These are phyloP conservation scores for Fusarium nematophilum DNA, from an alignment of 2,329 filamentous ascomycete species.

Conservation along the genomic window DNA sequence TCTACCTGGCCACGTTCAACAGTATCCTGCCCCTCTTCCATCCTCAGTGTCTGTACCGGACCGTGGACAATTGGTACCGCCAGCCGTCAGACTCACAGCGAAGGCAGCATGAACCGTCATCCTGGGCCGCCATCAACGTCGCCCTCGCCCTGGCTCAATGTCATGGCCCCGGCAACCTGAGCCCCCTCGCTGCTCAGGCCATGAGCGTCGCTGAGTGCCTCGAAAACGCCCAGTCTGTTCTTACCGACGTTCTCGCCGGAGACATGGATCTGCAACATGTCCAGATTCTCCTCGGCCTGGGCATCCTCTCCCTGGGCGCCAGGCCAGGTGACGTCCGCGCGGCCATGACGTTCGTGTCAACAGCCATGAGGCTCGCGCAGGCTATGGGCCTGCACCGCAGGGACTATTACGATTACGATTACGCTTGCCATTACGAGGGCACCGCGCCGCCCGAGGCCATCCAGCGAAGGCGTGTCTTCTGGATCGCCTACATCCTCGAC, in stretches of 20 bases:
- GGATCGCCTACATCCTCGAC: slow-evolving; percentile 32
- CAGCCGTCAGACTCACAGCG: too few relatives aligned
- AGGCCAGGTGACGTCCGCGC: slow-evolving; percentile 9
- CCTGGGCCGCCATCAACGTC: slow-evolving; percentile 29
- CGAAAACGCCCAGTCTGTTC: slow-evolving; percentile 22
- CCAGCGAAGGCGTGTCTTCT: slow-evolving; percentile 24
- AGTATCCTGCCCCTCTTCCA: slow-evolving; percentile 21
- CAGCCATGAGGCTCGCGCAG: slow-evolving; percentile 24
- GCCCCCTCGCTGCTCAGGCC: accelerated
- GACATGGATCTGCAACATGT: slow-evolving; percentile 8
- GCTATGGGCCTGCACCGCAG: slow-evolving; percentile 6
- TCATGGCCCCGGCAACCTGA: not conserved
- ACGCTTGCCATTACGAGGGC: not conserved
- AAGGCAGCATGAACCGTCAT: not conserved
- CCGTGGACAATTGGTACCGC: slow-evolving; percentile 17
- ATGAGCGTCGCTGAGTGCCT: not conserved
- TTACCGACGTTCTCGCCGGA: slow-evolving; percentile 5
- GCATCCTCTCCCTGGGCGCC: slow-evolving; percentile 13
- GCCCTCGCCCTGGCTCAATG: slow-evolving; percentile 22
- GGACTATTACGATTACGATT: too few relatives aligned
- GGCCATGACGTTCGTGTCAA: slow-evolving; percentile 17
- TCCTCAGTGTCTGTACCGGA: not conserved
- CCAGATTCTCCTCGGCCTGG: slow-evolving; percentile 25
- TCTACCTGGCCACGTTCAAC: slow-evolving; percentile 15
- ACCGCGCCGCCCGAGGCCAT: too few relatives aligned